Evolutionary conservation across 2,329 filamentous ascomycete species (phyloP), one percentile per base, ranked within the genome.

Genomic region (Clonostachys rhizophaga): DNA sequence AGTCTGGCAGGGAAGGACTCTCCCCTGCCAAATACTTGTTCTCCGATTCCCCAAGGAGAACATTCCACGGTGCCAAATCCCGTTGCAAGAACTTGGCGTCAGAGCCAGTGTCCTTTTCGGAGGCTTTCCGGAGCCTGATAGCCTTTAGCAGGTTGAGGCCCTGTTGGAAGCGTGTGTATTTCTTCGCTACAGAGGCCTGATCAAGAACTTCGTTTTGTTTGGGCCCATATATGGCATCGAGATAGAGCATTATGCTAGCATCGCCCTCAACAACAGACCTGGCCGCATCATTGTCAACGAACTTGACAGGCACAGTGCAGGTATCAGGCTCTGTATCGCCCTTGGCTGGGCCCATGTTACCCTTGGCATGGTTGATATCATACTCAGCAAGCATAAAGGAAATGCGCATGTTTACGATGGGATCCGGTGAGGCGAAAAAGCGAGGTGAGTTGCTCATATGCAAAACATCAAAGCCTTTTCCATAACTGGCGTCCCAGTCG

Each of bases 391-490:
- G 60, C 64, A 78, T 74, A 11, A 82, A 52, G 50, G 66, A 64
- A 2, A 84, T 64, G 3, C 75, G 67, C 59, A 69, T 59, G 46
- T 83, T 79, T 6, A 69, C 64, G 5, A 78, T 55, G 0, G 54
- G 33, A 47, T 83, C 78, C 1, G 61, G 57, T 3, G 74, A 75
- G 5, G 69, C 54, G 55, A 78, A 82, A 43, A 83, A 64, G 14
- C 78, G 64, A 24, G 77, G 71, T 20, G 75, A 67, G 34, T 59
- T 64, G 49, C 68, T 73, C 57, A 85, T 77, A 58, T 94, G 85
- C 49, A 94, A 66, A 6, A 96, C 89, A 58, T 99, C 88, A 53
- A 91, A 96, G 0, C 94, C 94, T 1, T 59, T 55, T 0, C 91
- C 91, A 58, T 99, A 99, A 20, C 78, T 67, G 1, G 69, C 69